Base-by-base conservation (phyloP, 208 protist species). In the Endotrypanum monterogeii region DNA sequence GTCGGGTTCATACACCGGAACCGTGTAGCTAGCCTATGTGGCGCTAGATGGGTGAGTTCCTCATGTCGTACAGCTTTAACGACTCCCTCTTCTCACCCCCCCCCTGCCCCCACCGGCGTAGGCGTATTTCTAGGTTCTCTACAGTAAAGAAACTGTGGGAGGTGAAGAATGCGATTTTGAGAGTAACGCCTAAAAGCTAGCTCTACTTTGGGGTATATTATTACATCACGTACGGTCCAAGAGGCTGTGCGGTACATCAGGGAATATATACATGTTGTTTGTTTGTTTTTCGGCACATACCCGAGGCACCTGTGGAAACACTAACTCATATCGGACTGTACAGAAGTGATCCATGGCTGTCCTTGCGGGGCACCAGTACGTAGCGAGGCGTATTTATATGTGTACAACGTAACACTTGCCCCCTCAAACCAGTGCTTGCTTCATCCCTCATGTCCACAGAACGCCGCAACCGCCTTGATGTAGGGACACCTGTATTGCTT, bases 21-120 rank as follows among this genome's bases (percentile, higher is more conserved):
- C 80, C 80, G 35, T 85, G 80, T 71, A 58, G 75, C 18, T 79
- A 75, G 0, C 37, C 83, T 2, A 20, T 83, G 32, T 66, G 63
- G 16, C 75, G 71, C 37, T 68, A 68, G 14, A 71, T 66, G 65
- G 80, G 80, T 57, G 23, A 20, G 56, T 41, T 61, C 25, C 23
- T 32, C 28, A 58, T 54, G 20, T 54, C 41, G n/a, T 51, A 51
- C 37, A 46, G 2, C 55, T 73, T 65, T 66, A 56, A 56, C 48
- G 62, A 41, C 61, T 14, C 44, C 44, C 44, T 44, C 41, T 25
- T 23, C 25, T n/a, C n/a, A n/a, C n/a, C n/a, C n/a, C n/a, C n/a
- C n/a, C n/a, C n/a, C n/a, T n/a, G n/a, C n/a, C n/a, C n/a, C n/a
- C 20, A 20, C 55, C 37, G 39, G 32, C 7, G 35, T 6, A 44